phyloP scores from a whole-genome alignment of 2,329 filamentous ascomycete species.

The Penicillium sp. region DNA sequence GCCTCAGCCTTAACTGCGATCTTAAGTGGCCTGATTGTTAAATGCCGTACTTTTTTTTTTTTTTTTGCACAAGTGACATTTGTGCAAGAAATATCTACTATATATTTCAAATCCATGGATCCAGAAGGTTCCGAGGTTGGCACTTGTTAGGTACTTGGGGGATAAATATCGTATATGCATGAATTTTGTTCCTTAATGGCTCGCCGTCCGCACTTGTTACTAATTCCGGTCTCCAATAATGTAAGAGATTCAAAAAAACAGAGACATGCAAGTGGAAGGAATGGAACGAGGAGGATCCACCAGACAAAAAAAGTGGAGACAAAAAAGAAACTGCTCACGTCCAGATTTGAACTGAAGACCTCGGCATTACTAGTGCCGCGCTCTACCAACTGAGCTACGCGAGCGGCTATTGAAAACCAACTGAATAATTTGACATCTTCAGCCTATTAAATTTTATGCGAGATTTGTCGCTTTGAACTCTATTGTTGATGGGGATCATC shows the following conservation, averaged over 20 bases:
- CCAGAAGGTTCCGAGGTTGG: neutral
- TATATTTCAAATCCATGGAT: neutral
- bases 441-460: neutral
- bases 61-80: too few species aligned
- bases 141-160: neutral
- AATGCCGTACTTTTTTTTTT: too few species aligned
- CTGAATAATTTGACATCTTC: rapidly evolving
- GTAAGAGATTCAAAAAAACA: neutral
- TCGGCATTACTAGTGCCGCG: neutral
- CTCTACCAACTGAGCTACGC: neutral
- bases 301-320: neutral
- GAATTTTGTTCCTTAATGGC: too few species aligned
- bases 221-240: too few species aligned
- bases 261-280: neutral
- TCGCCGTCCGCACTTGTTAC: too few species aligned
- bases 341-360: neutral
- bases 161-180: neutral
- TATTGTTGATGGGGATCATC: too few species aligned
- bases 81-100: too few species aligned
- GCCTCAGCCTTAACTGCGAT: neutral
- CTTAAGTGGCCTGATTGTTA: too few species aligned
- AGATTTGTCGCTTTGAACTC: neutral
- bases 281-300: neutral
- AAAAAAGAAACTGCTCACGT: neutral
- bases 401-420: neutral